Evolutionary conservation across 2,329 filamentous ascomycete species (phyloP), one percentile per base, ranked within the genome.

Genomic region (Cladosporium austrohemisphaericum): DNA sequence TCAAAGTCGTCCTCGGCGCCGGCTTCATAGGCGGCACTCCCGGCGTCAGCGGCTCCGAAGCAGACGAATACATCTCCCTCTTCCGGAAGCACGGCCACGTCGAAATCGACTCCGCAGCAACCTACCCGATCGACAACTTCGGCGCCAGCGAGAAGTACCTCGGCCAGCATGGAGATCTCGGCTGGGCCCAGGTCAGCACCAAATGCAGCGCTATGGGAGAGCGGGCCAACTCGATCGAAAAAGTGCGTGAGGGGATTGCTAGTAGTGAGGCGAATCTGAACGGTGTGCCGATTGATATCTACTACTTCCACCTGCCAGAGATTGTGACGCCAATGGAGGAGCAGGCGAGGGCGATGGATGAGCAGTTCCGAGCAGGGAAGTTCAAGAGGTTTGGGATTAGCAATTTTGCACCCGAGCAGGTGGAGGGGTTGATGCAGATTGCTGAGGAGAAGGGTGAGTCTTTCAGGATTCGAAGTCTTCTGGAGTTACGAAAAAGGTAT

Each of bases 261-360:
- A 59, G 64, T 8, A 71, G 68, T 13, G 53, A 76, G 22, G 52
- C 61, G 31, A 71, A 68, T 1, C 62, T 77, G 11, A 59, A 68
- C 26, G 60, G 66, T 0, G 59, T 66, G 20, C 68, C 68, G 50
- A 60, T 78, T 2, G 67, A 78, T 31, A 70, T 76, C 43, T 76
- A 68, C 57, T 79, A 78, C 51, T 67, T 79, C 2, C 76, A 79
- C 53, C 70, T 66, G 1, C 75, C 75, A 46, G 76, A 79, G 55
- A 64, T 70, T n/a, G 70, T 60, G 0, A 70, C 67, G 1, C 72
- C 75, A 0, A 67, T 70, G 43, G 70, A 72, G 41, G 69, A 71
- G 4, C 76, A 75, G 1, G 61, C 77, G n/a, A 59, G 63, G 5
- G 73, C 66, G 20, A 69, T 78, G 26, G 68, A 79, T 55, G 59